phyloP scores from a whole-genome alignment of 495 filamentous ascomycete genomes.

The Penicillium bialowiezense region DNA sequence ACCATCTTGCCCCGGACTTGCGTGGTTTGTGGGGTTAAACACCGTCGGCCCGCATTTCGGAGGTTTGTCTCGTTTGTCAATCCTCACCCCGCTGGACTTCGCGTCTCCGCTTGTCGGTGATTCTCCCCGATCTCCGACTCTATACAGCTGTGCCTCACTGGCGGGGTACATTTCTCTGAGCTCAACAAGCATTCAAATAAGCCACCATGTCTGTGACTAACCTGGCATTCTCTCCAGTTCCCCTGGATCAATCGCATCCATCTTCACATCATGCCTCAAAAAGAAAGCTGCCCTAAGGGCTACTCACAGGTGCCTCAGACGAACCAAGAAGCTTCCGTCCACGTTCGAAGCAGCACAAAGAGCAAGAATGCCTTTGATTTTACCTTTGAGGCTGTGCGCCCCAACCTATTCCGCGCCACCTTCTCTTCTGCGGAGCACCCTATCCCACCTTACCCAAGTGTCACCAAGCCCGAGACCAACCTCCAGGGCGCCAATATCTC shows the following conservation, averaged over 20 bases:
- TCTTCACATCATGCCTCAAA: slow-evolving; percentile 50
- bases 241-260: slow-evolving; percentile 9
- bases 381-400: slow-evolving; percentile 55
- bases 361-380: slow-evolving; percentile 46
- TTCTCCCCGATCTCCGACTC: slow-evolving; percentile 32
- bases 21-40: slow-evolving; percentile 1
- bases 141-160: slow-evolving; percentile 5
- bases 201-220: slow-evolving; percentile 4
- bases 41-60: not conserved
- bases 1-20: too few relatives aligned
- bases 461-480: slow-evolving; percentile 41
- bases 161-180: not conserved
- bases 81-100: not conserved
- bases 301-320: slow-evolving; percentile 31
- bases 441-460: slow-evolving; percentile 58
- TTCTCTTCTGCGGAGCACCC: slow-evolving; percentile 58
- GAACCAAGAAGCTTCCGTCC: slow-evolving; percentile 27
- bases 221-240: slow-evolving; percentile 4
- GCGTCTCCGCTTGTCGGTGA: slow-evolving; percentile 21
- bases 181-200: slow-evolving; percentile 30
- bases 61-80: not conserved
- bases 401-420: slow-evolving; percentile 62
- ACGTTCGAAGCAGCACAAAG: slow-evolving; percentile 40
- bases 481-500: slow-evolving; percentile 24
- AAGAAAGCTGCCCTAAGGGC: slow-evolving; percentile 45